phyloP scores from a whole-genome alignment of 345 rosid species.

The Geranium brycei region DNA sequence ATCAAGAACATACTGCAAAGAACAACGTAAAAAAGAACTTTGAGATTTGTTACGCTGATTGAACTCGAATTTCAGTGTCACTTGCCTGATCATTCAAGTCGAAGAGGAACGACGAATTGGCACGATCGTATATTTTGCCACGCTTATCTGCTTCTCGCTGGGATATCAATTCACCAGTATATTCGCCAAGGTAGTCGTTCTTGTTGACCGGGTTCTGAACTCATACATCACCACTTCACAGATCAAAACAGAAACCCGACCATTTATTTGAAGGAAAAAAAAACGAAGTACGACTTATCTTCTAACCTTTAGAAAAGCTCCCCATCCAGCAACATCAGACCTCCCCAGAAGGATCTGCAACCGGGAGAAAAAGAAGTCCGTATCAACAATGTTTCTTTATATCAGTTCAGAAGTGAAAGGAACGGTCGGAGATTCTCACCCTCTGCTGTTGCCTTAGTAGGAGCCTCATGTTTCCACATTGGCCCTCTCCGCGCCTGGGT shows the following conservation, averaged over 20 bases:
- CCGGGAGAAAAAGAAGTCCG: slow-evolving; percentile 7
- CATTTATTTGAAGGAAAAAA: not conserved
- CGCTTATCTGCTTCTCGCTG: slow-evolving; percentile 97
- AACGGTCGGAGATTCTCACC: slow-evolving; percentile 26
- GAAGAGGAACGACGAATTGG: slow-evolving; percentile 91
- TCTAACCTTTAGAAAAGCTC: slow-evolving; percentile 92
- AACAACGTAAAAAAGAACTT: slow-evolving; percentile 6
- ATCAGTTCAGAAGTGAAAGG: not conserved
- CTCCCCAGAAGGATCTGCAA: slow-evolving; percentile 74
- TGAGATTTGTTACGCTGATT: slow-evolving; percentile 1
- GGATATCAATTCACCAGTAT: slow-evolving; percentile 92
- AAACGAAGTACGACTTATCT: not conserved
- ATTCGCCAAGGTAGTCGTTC: slow-evolving; percentile 95
- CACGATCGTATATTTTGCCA: slow-evolving; percentile 94
- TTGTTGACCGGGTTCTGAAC: slow-evolving; percentile 84
- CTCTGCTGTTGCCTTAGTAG: slow-evolving; percentile 69
- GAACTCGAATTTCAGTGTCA: not conserved
- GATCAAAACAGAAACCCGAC: slow-evolving; percentile 6
- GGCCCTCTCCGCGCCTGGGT: slow-evolving; percentile 53
- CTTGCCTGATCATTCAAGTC: slow-evolving; percentile 98
- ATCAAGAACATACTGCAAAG: slow-evolving; percentile 74
- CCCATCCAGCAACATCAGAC: slow-evolving; percentile 98
- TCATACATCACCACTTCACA: slow-evolving; percentile 9
- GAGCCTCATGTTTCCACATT: slow-evolving; percentile 81
- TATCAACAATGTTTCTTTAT: not conserved